Conservation (phyloP, 768 basidiomycete species). For the Panaeolus cyanescens region DNA sequence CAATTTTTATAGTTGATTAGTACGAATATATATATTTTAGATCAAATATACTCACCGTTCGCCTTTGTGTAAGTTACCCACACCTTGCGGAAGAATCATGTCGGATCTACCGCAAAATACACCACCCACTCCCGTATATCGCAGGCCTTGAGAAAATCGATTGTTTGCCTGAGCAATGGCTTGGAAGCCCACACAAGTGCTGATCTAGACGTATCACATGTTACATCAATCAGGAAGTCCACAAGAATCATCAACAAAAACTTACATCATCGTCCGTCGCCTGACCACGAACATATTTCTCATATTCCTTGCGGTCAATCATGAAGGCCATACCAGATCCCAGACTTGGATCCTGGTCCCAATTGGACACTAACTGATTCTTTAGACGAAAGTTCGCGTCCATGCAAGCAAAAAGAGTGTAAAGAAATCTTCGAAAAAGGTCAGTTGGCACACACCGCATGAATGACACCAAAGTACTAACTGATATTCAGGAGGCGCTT, state of each 20-base stretch:
- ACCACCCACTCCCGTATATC: no score
- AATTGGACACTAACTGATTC: constrained; percentile 3
- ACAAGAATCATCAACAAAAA: not conserved
- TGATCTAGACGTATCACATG: constrained; percentile 5
- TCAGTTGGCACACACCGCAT: not conserved
- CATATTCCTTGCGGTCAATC: constrained; percentile 5
- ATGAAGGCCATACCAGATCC: constrained; percentile 13
- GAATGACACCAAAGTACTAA: constrained; percentile 11
- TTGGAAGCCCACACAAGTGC: constrained; percentile 16
- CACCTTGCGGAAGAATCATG: constrained; percentile 12
- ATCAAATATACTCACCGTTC: not conserved
- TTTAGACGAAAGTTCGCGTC: no score
- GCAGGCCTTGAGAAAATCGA: no score
- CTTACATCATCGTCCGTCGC: constrained; percentile 11
- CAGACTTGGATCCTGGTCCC: not conserved
- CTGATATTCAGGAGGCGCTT: constrained; percentile 11
- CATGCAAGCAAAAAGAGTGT: not conserved
- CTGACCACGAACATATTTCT: constrained; percentile 11
- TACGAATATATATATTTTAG: no score
- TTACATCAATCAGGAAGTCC: not conserved
- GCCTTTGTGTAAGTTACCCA: constrained; percentile 15
- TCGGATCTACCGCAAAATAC: no score
- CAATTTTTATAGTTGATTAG: not conserved
- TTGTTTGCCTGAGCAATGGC: no score
- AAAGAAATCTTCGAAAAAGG: not conserved